Percentiles rank a stretch among this genome's conserved stretches.
These are phyloP conservation scores for Zoysia japonica DNA, from an alignment of 176 grass and related monocot genomes.

Conservation along the genomic window DNA sequence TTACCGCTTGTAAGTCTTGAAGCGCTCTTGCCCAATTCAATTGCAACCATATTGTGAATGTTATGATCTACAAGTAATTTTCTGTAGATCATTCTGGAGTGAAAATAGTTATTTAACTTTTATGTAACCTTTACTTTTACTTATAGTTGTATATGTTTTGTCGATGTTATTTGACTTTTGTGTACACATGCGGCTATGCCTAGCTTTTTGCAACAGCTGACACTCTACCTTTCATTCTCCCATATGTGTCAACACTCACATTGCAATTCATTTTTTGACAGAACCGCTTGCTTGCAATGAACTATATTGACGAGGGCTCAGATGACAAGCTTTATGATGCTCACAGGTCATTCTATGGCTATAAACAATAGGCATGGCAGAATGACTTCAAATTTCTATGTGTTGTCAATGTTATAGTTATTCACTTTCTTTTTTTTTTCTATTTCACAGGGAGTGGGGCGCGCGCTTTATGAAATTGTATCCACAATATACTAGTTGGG, in stretches of 20 bases:
- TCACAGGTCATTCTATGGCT: slow-evolving; percentile 67
- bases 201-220: slow-evolving; percentile 11
- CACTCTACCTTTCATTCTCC: slow-evolving; percentile 18
- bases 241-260: slow-evolving; percentile 30
- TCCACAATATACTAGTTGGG: slow-evolving; percentile 81
- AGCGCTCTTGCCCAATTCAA: slow-evolving; percentile 13
- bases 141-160: slow-evolving; percentile 4
- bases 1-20: slow-evolving; percentile 9
- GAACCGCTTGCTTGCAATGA: slow-evolving; percentile 98
- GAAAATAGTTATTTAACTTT: slow-evolving; percentile 19
- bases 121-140: slow-evolving; percentile 15
- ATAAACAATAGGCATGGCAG: slow-evolving; percentile 19
- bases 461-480: slow-evolving; percentile 85
- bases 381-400: background rate
- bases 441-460: slow-evolving; percentile 87
- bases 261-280: slow-evolving; percentile 53
- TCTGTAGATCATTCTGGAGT: background rate
- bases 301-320: slow-evolving; percentile 90
- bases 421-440: slow-evolving; percentile 34
- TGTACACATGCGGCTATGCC: background rate
- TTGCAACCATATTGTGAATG: background rate
- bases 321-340: slow-evolving; percentile 93
- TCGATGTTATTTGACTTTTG: background rate
- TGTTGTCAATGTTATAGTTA: background rate
- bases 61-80: slow-evolving; percentile 6